Evolutionary conservation across 2,329 filamentous ascomycete genomes (phyloP), one percentile per base, ranked within the genome.

Genomic region (Pseudocercospora crystallina): DNA sequence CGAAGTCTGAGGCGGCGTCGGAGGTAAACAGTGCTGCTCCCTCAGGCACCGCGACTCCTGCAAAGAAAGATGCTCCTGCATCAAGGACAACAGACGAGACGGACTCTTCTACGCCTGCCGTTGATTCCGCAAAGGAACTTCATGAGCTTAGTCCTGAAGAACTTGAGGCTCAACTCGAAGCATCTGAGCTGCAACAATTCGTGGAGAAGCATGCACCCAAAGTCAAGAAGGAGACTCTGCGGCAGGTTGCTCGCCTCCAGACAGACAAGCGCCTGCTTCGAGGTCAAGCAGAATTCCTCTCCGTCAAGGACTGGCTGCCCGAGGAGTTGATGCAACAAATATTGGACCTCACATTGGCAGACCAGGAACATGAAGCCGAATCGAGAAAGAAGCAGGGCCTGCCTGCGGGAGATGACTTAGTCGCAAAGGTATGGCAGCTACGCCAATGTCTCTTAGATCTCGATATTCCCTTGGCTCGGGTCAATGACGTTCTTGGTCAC

Each of bases 121-220:
- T 42, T 41, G 40, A 57, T 10, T 33, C 41, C 13, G 33, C 17
- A 10, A 53, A 59, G 47, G 70, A 74, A 40, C 66, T 78, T 45
- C 73, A 81, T 47, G 74, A 80, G 26, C 72, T 92, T 58, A 89
- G 83, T 42, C 86, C 92, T 1, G 92, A 96, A 66, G 89, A 97
- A 68, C 87, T 96, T 44, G 94, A 96, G 66, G 84, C 77, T 57
- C 89, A 95, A 63, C 80, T 97, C 12, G 90, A 96, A 68, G 86
- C 90, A 62, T 87, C 90, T n/a, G 90, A 95, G 63, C 76, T 99
- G 33, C 91, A 97, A 69, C 73, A 89, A 15, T 74, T 96, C 5
- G 86, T 97, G 12, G 92, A 97, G 57, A 94, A 90, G 65, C 76
- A 92, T 70, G 85, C 86, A 0, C 74, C 81, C 35, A 96, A 92